Conservation (phyloP, 441 rosid genomes). For the Populus trichocarpa region DNA sequence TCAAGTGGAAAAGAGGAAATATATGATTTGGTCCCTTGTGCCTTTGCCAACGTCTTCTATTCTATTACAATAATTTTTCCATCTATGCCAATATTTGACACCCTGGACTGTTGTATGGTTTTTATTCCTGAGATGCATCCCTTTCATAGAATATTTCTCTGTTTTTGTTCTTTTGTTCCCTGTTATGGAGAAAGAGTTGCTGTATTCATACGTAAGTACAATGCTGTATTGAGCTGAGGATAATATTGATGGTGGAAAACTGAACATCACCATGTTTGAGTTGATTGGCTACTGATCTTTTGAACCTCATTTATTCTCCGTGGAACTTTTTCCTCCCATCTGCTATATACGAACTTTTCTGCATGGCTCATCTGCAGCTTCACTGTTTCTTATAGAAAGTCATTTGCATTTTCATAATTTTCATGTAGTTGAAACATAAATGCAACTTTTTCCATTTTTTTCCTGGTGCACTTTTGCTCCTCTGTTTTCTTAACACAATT, state of each 20-base stretch:
- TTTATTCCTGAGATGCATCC: conserved; percentile 4
- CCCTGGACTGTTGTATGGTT: conserved; percentile 6
- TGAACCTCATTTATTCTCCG: background rate
- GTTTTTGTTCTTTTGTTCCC: background rate
- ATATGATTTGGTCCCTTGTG: conserved; percentile 8
- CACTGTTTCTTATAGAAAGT: background rate
- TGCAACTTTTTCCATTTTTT: background rate
- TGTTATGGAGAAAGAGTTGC: background rate
- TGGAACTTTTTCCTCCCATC: background rate
- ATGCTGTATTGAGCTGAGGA: background rate
- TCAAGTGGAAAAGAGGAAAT: background rate
- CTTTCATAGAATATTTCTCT: background rate
- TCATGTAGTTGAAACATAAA: background rate
- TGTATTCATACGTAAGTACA: background rate
- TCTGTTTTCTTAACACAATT: background rate
- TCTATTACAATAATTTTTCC: background rate
- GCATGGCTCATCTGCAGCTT: background rate
- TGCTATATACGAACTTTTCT: background rate
- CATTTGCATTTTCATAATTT: background rate
- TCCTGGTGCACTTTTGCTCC: background rate
- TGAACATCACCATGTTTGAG: background rate
- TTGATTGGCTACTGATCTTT: background rate
- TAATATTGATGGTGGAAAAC: background rate
- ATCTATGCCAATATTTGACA: conserved; percentile 5
- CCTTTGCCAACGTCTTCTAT: conserved; percentile 7